Evolutionary conservation across 2,329 filamentous ascomycete species (phyloP), one percentile per base, ranked within the genome.

Genomic region (Trichophyton rubrum): DNA sequence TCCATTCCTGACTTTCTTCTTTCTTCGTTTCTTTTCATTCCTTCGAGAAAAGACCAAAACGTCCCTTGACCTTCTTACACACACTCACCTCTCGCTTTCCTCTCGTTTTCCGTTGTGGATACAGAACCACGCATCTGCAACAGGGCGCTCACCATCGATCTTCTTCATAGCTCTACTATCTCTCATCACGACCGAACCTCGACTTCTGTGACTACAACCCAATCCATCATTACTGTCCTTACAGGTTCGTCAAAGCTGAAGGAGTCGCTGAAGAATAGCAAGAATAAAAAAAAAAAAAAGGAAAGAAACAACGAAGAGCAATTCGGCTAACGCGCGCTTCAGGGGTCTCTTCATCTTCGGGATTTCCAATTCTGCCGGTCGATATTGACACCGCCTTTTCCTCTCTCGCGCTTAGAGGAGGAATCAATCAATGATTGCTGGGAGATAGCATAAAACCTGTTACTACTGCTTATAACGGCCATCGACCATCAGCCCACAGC

Each of bases 1-100:
- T 55, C 62, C 45, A 70, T 60, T 38, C 60, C 27, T 53, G 56
- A 22, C 62, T 64, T 62, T 62, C 62, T 60, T 63, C 41, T 59
- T 61, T 55, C 15, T 58, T 60, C 20, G 35, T 53, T 51, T 56
- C 59, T 60, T 45, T 59, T 58, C 41, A 45, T 59, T 33, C 11
- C 51, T 27, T 60, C 55, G 40, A 41, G 43, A 41, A 27, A 38
- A 38, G 27, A 38, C 33, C 33, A 38, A 30, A 30, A 9, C 11
- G 33, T 38, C 40, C 41, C 58, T 24, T 33, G 40, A 24, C 27
- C 41, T 22, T 41, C 41, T 22, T 41, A 43, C 33, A 9, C 33
- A 43, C 17, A 11, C 33, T 43, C 47, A 11, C 33, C 11, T 35
- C 33, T 13, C 33, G 8, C 33, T 38, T 2, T 38, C 33, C 11